Evolutionary conservation across 306 rosid genomes (phyloP).

Genomic region (Dicorynia guianensis): DNA sequence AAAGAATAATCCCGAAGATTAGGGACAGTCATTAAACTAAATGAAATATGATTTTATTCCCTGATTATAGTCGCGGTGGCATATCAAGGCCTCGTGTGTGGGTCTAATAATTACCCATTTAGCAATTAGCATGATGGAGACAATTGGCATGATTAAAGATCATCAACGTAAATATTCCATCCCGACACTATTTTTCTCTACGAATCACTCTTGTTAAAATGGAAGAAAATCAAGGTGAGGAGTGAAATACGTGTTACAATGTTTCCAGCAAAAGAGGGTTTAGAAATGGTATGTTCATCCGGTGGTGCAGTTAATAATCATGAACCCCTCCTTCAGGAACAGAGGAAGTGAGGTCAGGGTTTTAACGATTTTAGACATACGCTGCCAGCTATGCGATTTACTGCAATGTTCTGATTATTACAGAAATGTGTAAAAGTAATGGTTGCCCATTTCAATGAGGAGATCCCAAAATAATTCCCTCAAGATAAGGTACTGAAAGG

Average conservation of each 20-base stretch:
- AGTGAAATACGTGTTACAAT: no score
- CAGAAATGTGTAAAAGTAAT: neutral
- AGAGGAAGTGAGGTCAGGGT: neutral
- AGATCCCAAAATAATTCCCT: neutral
- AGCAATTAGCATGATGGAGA: slow-evolving; percentile 9
- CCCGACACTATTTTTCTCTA: neutral
- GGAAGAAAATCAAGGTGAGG: neutral
- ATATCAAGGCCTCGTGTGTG: slow-evolving; percentile 29
- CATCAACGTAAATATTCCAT: neutral
- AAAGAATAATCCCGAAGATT: neutral
- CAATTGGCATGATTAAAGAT: slow-evolving; percentile 21
- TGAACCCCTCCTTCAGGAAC: neutral
- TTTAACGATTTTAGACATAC: neutral
- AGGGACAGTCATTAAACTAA: slow-evolving; percentile 1
- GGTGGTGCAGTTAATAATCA: neutral
- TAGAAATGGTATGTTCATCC: neutral
- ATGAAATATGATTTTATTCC: neutral
- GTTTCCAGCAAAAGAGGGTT: no score
- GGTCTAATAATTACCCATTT: slow-evolving; percentile 1
- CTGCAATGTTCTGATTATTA: neutral
- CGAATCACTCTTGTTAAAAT: neutral
- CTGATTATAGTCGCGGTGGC: neutral
- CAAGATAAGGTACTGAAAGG: no score
- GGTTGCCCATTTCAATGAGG: neutral
- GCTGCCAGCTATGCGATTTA: neutral